Evolutionary conservation across 495 filamentous ascomycete species (phyloP).

Genomic region (Amorphotheca resinae): DNA sequence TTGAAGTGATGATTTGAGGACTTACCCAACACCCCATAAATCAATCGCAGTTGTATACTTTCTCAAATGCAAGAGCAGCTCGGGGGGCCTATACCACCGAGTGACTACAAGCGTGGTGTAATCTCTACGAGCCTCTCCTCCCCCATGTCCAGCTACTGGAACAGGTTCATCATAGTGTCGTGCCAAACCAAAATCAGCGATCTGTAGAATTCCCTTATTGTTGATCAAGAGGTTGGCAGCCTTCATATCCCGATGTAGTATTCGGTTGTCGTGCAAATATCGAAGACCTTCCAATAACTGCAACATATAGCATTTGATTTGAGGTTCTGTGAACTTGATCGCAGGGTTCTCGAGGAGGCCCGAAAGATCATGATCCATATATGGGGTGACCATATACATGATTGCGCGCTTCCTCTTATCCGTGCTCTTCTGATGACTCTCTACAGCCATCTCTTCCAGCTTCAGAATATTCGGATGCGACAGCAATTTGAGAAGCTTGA

Average conservation of each 20-base stretch:
- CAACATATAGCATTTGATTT: slow-evolving; percentile 97
- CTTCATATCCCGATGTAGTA: slow-evolving; percentile 97
- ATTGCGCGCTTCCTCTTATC: slow-evolving; percentile 74
- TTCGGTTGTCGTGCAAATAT: slow-evolving; percentile 82
- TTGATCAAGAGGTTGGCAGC: slow-evolving; percentile 95
- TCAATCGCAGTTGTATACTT: slow-evolving; percentile 93
- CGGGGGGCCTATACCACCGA: slow-evolving; percentile 91
- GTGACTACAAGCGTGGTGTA: slow-evolving; percentile 95
- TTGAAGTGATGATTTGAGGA: background rate
- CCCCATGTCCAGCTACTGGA: slow-evolving; percentile 66
- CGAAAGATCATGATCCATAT: slow-evolving; percentile 97
- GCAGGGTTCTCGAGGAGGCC: slow-evolving; percentile 89
- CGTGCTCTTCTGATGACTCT: slow-evolving; percentile 49
- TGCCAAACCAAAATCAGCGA: slow-evolving; percentile 94
- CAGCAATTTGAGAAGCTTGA: slow-evolving; percentile 91
- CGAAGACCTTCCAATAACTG: slow-evolving; percentile 82
- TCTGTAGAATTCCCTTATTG: slow-evolving; percentile 86
- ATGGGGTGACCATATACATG: slow-evolving; percentile 97
- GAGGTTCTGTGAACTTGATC: slow-evolving; percentile 71
- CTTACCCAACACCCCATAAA: slow-evolving; percentile 93
- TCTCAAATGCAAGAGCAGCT: slow-evolving; percentile 76
- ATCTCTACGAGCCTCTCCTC: slow-evolving; percentile 74
- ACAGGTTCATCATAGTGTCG: slow-evolving; percentile 82
- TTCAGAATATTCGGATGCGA: slow-evolving; percentile 79
- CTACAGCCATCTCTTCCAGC: slow-evolving; percentile 92